Conservation (phyloP, 768 basidiomycete species). For the Lentinula sp. region DNA sequence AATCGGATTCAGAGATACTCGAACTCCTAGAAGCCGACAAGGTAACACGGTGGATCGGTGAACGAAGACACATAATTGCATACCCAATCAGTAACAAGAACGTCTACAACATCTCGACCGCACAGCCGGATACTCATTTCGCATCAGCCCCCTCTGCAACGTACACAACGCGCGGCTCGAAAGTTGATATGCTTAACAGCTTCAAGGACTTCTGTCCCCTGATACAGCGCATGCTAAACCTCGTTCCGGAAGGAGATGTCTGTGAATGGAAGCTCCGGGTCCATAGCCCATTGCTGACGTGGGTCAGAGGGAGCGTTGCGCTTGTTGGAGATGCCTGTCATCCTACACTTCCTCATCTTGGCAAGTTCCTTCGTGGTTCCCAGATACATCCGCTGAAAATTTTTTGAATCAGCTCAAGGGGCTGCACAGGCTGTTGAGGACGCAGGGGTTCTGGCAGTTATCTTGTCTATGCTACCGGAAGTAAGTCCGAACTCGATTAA, state of each 20-base stretch:
- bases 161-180: conserved; percentile 27
- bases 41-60: conserved; percentile 31
- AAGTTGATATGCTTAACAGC: conserved; percentile 24
- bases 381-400: background rate
- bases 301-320: conserved; percentile 27
- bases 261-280: conserved; percentile 34
- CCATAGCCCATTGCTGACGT: conserved; percentile 28
- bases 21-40: conserved; percentile 22
- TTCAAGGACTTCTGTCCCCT: conserved; percentile 28
- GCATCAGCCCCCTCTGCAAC: conserved; percentile 23
- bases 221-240: conserved; percentile 25
- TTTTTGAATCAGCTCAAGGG: conserved; percentile 18
- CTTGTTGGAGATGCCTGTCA: conserved; percentile 32
- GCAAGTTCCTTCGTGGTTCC: background rate
- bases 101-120: conserved; percentile 31
- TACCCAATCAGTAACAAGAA: conserved; percentile 29
- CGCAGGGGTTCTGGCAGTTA: conserved; percentile 25
- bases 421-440: conserved; percentile 38
- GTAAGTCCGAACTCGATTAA: conserved; percentile 4
- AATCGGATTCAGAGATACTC: conserved; percentile 26
- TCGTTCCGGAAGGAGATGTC: conserved; percentile 28
- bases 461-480: conserved; percentile 16
- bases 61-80: conserved; percentile 27
- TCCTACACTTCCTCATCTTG: conserved; percentile 12
- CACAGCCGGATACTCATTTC: conserved; percentile 30